Base-by-base conservation (phyloP, 768 basidiomycete genomes). In the Rossbeevera mucosa region DNA sequence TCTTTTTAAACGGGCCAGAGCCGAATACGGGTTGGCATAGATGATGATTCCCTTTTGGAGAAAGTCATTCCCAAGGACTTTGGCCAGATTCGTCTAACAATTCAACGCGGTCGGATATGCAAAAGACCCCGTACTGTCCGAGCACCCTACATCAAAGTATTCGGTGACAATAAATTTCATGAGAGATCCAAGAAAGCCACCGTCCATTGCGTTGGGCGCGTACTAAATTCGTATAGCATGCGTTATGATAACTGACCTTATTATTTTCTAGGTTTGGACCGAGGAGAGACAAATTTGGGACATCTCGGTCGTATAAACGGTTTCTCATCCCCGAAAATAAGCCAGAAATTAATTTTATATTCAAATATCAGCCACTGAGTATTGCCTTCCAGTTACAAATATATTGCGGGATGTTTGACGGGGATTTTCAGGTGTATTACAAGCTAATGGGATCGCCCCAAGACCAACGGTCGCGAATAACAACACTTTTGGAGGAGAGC, bases 171-270 rank as follows among this genome's bases (percentile, higher is more conserved):
- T 4, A 58, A 18, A n/a, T 52, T 54, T 3, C 64, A 66, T 18
- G 59, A 64, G 44, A 56, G 43, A 13, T 44, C 49, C 26, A 64
- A 66, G 52, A 66, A 66, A 52, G 47, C 56, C 11, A 56, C 47
- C 4, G 44, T 54, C 13, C 64, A 65, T 25, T 47, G 57, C 36
- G 46, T 64, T 12, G 42, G 54, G 64, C 54, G 47, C 45, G 59
- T 46, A 13, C 36, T n/a, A 24, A 7, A 18, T 45, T n/a, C 3
- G 3, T 20, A 38, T 38, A 12, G 7, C 8, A 16, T 20, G 31
- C 43, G 12, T 36, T 2, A 25, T 20, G 13, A 28, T 48, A 45
- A 5, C 43, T 41, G 18, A 48, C 44, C 7, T 21, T 12, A 22
- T 18, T 38, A 21, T 6, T 25, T 44, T 20, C 5, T 48, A 64